phyloP scores from a whole-genome alignment of 1,139 yeast genomes.

The Diutina neorugosa region DNA sequence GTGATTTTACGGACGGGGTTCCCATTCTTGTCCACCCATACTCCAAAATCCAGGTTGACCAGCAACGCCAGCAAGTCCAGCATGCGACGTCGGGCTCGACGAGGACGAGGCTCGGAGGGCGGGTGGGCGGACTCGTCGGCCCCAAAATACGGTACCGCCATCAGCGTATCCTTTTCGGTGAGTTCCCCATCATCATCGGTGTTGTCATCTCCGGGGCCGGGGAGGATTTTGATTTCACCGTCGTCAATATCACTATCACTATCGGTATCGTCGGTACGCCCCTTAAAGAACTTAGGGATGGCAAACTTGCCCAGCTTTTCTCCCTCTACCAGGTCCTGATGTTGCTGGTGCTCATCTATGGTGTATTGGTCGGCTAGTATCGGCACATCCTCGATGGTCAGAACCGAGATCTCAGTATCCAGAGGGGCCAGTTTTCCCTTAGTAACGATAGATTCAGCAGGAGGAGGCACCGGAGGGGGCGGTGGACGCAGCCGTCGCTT shows the following conservation, averaged over 20 bases:
- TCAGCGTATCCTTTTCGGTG: neutral
- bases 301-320: neutral
- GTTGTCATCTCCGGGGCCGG: neutral
- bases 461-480: neutral
- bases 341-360: neutral
- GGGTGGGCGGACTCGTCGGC: neutral
- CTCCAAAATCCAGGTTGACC: neutral
- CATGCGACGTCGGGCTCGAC: neutral
- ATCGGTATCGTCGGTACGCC: neutral
- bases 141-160: neutral
- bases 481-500: neutral
- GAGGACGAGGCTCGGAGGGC: neutral
- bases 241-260: constrained; percentile 2
- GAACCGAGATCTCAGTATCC: neutral
- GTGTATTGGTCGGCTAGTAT: neutral
- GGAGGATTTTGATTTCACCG: neutral
- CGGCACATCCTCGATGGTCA: constrained; percentile 1
- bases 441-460: neutral
- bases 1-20: neutral
- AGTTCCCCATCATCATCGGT: neutral
- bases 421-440: neutral
- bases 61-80: constrained; percentile 2
- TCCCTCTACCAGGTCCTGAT: neutral
- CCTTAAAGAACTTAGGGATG: neutral
- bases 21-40: constrained; percentile 2